Evolutionary conservation across 306 rosid species (phyloP).

Genomic region (Glycine soja): DNA sequence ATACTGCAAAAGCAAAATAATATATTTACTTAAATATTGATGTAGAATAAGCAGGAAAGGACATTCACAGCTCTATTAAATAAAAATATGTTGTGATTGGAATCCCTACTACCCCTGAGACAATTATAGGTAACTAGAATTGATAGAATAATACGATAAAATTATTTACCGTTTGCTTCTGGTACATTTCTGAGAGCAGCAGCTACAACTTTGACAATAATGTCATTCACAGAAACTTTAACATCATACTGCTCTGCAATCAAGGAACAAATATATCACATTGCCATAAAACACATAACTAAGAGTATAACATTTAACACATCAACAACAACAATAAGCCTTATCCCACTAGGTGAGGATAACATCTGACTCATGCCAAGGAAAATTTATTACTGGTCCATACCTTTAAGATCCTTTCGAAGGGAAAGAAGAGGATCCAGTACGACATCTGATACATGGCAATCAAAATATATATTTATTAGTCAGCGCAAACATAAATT

Average conservation of each 20-base stretch:
- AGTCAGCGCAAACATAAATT: conserved; percentile 33
- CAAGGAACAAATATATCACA: conserved; percentile 38
- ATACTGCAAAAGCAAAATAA: conserved; percentile 24
- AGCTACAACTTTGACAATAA: conserved; percentile 95
- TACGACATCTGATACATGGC: conserved; percentile 67
- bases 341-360: conserved; percentile 8
- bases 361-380: conserved; percentile 17
- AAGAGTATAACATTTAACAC: conserved; percentile 29
- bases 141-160: conserved; percentile 30
- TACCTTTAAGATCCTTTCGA: conserved; percentile 93
- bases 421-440: conserved; percentile 95
- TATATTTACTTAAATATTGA: neutral
- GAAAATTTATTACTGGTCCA: conserved; percentile 34
- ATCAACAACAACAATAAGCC: neutral
- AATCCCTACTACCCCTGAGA: conserved; percentile 4
- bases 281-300: conserved; percentile 14
- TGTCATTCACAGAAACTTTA: conserved; percentile 97
- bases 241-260: conserved; percentile 85
- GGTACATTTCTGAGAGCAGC: conserved; percentile 87
- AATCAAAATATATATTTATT: conserved; percentile 41
- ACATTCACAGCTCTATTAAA: conserved; percentile 1
- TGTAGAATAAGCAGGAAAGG: conserved; percentile 18
- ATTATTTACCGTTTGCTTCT: conserved; percentile 85
- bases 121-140: conserved; percentile 18
- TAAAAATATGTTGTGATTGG: neutral